phyloP scores from a whole-genome alignment of 2,329 filamentous ascomycete species.

The Alternaria sp. region DNA sequence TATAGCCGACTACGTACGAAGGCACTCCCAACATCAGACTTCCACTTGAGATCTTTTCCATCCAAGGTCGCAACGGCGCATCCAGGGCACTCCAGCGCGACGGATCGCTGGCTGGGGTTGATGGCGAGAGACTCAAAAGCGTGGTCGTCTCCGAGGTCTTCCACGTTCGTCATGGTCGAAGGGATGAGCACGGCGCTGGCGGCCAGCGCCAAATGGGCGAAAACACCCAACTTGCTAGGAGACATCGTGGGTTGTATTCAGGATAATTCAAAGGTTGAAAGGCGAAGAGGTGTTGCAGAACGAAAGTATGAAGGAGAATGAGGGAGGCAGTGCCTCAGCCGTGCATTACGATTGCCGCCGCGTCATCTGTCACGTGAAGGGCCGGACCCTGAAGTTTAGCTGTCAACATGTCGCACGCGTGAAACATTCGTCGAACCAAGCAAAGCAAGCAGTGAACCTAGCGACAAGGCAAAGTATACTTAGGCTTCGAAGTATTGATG shows the following conservation, averaged over 20 bases:
- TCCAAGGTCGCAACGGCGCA: conserved; percentile 40
- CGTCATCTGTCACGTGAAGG: conserved; percentile 18
- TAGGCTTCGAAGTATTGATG: not conserved
- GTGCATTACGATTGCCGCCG: conserved; percentile 12
- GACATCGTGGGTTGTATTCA: conserved; percentile 34
- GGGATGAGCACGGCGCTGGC: conserved; percentile 46
- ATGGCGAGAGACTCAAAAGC: conserved; percentile 39
- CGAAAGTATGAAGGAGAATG: conserved; percentile 15
- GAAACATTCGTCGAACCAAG: conserved; percentile 12
- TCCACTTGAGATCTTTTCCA: conserved; percentile 34
- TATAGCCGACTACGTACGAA: conserved; percentile 35
- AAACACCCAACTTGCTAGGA: conserved; percentile 39
- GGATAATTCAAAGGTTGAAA: conserved; percentile 12
- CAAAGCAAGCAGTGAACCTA: not conserved
- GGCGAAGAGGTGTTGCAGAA: conserved; percentile 19
- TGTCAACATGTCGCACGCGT: conserved; percentile 13
- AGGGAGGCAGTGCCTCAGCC: conserved; percentile 17
- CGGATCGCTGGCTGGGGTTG: conserved; percentile 41
- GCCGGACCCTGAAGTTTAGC: conserved; percentile 4
- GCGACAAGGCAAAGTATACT: not conserved
- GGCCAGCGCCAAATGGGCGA: conserved; percentile 45
- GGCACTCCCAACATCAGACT: conserved; percentile 39
- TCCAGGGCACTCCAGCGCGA: conserved; percentile 42
- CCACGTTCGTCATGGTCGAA: conserved; percentile 31
- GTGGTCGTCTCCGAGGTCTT: conserved; percentile 39